phyloP scores from a whole-genome alignment of 331 rosid genomes.

The Quercus lobata region DNA sequence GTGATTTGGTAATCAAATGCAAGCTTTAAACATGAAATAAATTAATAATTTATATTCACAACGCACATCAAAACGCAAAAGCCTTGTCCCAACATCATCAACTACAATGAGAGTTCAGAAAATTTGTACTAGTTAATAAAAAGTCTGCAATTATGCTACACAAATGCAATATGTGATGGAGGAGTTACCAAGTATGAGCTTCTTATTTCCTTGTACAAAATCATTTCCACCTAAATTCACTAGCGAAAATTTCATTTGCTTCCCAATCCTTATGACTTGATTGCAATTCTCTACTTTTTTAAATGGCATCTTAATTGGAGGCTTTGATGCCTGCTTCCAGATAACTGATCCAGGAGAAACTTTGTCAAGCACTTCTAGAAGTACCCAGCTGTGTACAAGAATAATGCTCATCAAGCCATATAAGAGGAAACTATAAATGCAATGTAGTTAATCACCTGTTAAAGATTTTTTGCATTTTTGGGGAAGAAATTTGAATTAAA shows the following conservation, averaged over 20 bases:
- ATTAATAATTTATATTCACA: background rate
- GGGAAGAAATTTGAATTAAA: background rate
- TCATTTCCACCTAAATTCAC: constrained; percentile 87
- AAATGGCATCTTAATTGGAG: constrained; percentile 89
- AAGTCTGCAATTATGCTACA: background rate
- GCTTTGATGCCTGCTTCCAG: constrained; percentile 84
- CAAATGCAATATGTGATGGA: constrained; percentile 10
- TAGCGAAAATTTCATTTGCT: constrained; percentile 62
- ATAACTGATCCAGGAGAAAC: constrained; percentile 70
- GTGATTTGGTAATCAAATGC: background rate
- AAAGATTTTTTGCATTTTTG: background rate
- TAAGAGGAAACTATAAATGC: background rate
- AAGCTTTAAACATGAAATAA: background rate
- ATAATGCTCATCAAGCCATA: constrained; percentile 5
- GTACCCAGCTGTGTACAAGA: constrained; percentile 59
- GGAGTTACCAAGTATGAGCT: constrained; percentile 76
- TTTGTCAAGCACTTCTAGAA: constrained; percentile 80
- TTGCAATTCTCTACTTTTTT: constrained; percentile 92
- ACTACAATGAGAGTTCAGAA: background rate
- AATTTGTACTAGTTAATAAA: background rate
- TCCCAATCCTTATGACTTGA: constrained; percentile 68
- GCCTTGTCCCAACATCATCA: background rate
- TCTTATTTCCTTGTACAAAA: constrained; percentile 93
- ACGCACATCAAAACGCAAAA: background rate
- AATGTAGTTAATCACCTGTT: background rate